Percentiles rank a stretch among this genome's conserved stretches.
These are phyloP conservation scores for Entamoeba histolytica DNA, from an alignment of 208 protist species.

Conservation along the genomic window DNA sequence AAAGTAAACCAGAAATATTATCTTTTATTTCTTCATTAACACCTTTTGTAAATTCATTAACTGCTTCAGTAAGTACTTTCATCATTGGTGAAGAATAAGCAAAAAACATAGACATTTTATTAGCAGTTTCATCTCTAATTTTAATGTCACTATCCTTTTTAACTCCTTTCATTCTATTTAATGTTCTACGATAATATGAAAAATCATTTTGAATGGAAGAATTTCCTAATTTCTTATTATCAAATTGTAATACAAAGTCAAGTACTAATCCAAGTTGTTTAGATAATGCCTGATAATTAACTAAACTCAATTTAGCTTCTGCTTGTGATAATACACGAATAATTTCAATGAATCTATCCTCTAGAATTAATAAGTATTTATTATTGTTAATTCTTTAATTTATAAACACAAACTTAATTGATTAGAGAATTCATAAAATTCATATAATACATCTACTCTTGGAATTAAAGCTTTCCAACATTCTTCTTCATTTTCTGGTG, in stretches of 20 bases:
- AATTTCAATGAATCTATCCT: slow-evolving; percentile 36
- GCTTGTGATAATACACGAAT: slow-evolving; percentile 38
- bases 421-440: slow-evolving; percentile 46
- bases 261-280: slow-evolving; percentile 49
- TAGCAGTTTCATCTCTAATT: slow-evolving; percentile 42
- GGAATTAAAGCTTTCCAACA: slow-evolving; percentile 41
- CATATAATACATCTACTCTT: slow-evolving; percentile 38
- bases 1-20: slow-evolving; percentile 37
- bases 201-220: slow-evolving; percentile 52
- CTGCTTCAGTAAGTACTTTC: slow-evolving; percentile 35
- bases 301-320: slow-evolving; percentile 30
- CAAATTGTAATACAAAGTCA: slow-evolving; percentile 47
- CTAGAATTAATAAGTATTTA: neutral
- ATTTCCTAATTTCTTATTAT: slow-evolving; percentile 47
- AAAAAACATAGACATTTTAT: slow-evolving; percentile 52
- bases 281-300: slow-evolving; percentile 41
- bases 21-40: slow-evolving; percentile 29
- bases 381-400: too few relatives aligned
- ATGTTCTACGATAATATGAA: slow-evolving; percentile 47
- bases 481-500: slow-evolving; percentile 37
- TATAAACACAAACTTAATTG: slow-evolving; percentile 12
- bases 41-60: slow-evolving; percentile 34
- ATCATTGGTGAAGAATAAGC: slow-evolving; percentile 51
- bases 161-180: slow-evolving; percentile 45
- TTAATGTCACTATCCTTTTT: slow-evolving; percentile 34